Conservation (phyloP, 2,329 filamentous ascomycete genomes). For the Colletotrichum sp. region DNA sequence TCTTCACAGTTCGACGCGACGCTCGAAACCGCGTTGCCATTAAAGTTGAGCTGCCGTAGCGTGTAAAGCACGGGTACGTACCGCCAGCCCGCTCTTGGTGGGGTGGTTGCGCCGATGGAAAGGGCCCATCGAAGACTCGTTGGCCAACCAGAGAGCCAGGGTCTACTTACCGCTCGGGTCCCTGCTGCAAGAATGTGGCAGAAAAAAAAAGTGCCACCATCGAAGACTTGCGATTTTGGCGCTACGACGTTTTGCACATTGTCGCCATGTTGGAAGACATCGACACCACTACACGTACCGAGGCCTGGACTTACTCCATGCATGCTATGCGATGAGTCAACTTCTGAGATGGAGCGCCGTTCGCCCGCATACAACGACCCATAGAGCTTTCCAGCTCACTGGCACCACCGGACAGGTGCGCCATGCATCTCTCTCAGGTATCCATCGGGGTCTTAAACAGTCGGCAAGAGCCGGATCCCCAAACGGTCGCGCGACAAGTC, state of each 20-base stretch:
- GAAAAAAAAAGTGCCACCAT: conserved; percentile 17
- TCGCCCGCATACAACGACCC: neutral
- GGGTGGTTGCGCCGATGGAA: neutral
- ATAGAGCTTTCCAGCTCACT: neutral
- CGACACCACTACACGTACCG: neutral
- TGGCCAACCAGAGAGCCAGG: neutral
- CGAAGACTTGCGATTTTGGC: neutral
- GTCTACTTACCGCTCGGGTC: conserved; percentile 6
- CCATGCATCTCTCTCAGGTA: conserved; percentile 62
- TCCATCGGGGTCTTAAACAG: conserved; percentile 68
- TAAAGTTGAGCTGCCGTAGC: neutral
- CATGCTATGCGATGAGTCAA: conserved; percentile 23
- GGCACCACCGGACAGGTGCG: neutral
- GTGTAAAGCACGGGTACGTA: neutral
- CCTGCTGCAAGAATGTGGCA: conserved; percentile 7
- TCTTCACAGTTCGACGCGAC: neutral
- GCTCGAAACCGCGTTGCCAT: conserved; percentile 13
- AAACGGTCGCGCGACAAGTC: neutral
- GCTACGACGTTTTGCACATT: neutral
- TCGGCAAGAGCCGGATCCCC: conserved; percentile 37
- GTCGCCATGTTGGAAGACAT: neutral
- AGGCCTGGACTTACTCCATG: neutral
- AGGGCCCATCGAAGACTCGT: neutral
- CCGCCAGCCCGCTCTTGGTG: neutral
- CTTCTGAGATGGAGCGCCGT: conserved; percentile 9